These are phyloP conservation scores for Chernovozyma sophiae-reginae DNA, from an alignment of 1,139 yeast species.

Conservation along the genomic window DNA sequence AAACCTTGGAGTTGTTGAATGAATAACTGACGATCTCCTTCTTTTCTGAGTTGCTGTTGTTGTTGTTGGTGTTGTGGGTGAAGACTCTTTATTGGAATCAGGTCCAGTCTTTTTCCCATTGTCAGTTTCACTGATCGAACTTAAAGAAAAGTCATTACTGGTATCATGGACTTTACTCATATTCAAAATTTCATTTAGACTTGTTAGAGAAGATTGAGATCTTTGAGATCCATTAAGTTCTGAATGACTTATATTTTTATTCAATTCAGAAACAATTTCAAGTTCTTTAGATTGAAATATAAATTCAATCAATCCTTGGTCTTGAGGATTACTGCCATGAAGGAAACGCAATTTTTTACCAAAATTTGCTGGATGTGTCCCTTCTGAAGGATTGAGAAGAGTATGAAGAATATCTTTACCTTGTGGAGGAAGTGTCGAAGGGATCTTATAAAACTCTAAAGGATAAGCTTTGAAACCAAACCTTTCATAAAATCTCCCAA, in stretches of 20 bases:
- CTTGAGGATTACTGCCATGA: conserved; percentile 21
- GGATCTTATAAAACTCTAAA: conserved; percentile 31
- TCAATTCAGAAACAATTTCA: conserved; percentile 35
- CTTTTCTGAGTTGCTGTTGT: conserved; percentile 5
- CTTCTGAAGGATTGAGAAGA: conserved; percentile 14
- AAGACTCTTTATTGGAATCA: background rate
- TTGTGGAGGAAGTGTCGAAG: conserved; percentile 18
- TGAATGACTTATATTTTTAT: conserved; percentile 31
- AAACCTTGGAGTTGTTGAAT: conserved; percentile 25
- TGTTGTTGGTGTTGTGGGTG: background rate
- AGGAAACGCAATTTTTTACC: conserved; percentile 33
- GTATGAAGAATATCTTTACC: conserved; percentile 19
- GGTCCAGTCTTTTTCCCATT: too few relatives aligned
- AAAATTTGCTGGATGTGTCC: conserved; percentile 6
- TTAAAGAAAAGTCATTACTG: conserved; percentile 15
- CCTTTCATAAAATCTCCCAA: conserved; percentile 28
- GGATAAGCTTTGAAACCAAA: conserved; percentile 41
- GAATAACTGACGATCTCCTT: conserved; percentile 27
- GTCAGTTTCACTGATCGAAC: conserved; percentile 13
- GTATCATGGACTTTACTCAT: conserved; percentile 22
- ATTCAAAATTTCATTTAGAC: conserved; percentile 23
- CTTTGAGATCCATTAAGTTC: conserved; percentile 32
- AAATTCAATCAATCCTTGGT: conserved; percentile 28
- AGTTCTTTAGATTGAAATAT: conserved; percentile 35
- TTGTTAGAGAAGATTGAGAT: conserved; percentile 35